Evolutionary conservation across 176 grass and related monocot species (phyloP).

Genomic region (Carex kokanica): DNA sequence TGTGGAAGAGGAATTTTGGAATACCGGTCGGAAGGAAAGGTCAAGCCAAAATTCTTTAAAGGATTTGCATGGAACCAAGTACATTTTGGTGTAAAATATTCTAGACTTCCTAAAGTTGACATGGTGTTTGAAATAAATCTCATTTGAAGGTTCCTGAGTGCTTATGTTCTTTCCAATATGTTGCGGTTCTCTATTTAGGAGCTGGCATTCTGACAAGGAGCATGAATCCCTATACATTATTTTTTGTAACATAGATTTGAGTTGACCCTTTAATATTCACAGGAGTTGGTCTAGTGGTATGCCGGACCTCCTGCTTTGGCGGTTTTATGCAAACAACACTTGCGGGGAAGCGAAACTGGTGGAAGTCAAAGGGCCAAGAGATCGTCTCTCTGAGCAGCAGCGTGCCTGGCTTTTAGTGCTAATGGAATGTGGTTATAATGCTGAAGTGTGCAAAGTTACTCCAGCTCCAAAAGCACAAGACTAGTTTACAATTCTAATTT

Average conservation of each 20-base stretch:
- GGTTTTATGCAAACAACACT: constrained; percentile 51
- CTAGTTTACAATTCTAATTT: not conserved
- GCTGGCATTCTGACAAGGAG: not conserved
- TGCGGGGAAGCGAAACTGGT: constrained; percentile 73
- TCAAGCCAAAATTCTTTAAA: no score
- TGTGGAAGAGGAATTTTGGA: no score
- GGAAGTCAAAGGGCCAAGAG: constrained; percentile 87
- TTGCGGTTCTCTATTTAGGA: not conserved
- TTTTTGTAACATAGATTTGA: not conserved
- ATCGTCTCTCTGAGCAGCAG: constrained; percentile 83
- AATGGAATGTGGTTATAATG: constrained; percentile 67
- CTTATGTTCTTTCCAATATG: not conserved
- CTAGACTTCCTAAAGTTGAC: no score
- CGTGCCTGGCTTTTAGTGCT: constrained; percentile 79
- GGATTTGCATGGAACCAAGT: no score
- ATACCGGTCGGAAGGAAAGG: no score
- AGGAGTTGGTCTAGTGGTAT: constrained; percentile 92
- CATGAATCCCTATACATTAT: not conserved
- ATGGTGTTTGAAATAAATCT: not conserved
- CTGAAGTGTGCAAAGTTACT: constrained; percentile 85
- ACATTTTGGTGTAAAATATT: no score
- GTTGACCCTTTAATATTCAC: not conserved
- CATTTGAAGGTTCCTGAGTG: not conserved
- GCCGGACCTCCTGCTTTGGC: constrained; percentile 84
- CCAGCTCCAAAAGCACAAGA: constrained; percentile 26